Conservation (phyloP, 2,329 filamentous ascomycete genomes). For the Ramularia endophylla region DNA sequence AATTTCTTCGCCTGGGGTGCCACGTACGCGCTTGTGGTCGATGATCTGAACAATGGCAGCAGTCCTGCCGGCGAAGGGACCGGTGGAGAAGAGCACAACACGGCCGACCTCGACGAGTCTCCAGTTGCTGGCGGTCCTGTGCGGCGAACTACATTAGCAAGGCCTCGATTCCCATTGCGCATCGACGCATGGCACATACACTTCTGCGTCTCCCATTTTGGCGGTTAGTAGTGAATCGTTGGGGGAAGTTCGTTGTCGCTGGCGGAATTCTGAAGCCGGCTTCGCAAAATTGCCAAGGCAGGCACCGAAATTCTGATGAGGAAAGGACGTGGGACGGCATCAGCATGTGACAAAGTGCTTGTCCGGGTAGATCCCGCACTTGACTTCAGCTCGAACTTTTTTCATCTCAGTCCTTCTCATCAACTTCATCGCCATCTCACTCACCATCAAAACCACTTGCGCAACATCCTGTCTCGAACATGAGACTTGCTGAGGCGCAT, state of each 20-base stretch:
- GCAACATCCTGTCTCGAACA: background rate
- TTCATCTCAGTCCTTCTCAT: background rate
- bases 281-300: too few relatives aligned
- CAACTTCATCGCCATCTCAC: background rate
- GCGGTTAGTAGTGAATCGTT: conserved; percentile 15
- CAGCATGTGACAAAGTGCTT: too few relatives aligned
- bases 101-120: conserved; percentile 98
- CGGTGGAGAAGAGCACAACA: conserved; percentile 83
- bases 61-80: conserved; percentile 76
- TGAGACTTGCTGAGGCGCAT: too few relatives aligned
- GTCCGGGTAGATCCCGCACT: too few relatives aligned
- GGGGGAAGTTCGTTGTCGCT: conserved; percentile 8
- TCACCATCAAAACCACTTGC: background rate
- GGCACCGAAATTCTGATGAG: too few relatives aligned
- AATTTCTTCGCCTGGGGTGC: conserved; percentile 2
- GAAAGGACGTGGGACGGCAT: too few relatives aligned
- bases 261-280: conserved; percentile 1
- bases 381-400: background rate
- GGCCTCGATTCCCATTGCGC: too few relatives aligned
- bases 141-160: conserved; percentile 23
- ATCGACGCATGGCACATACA: conserved; percentile 1
- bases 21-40: conserved; percentile 99
- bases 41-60: conserved; percentile 98
- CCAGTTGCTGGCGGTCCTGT: conserved; percentile 55
- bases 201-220: conserved; percentile 28